Conservation (phyloP, 179 eudicot species). For the Monotropa hypopitys region DNA sequence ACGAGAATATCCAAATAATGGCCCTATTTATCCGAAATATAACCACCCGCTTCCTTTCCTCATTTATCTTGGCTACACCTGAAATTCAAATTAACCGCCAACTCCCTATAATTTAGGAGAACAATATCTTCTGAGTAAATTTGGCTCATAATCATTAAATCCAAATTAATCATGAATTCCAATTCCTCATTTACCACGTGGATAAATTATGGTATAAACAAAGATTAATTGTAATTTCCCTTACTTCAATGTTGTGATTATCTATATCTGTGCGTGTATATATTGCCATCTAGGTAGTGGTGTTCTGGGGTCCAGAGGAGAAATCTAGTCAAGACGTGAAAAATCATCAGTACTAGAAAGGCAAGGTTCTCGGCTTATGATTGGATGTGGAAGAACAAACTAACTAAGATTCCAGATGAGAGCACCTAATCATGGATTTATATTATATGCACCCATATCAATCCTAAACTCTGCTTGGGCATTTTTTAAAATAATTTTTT, state of each 20-base stretch:
- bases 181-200: no score
- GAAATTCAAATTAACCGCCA: no score
- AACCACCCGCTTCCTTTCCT: no score
- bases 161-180: no score
- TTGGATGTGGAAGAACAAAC: constrained; percentile 23
- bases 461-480: constrained; percentile 3
- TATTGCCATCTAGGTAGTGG: not conserved
- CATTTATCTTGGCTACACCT: no score
- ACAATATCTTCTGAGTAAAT: no score
- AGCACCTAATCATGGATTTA: constrained; percentile 18
- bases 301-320: constrained; percentile 1
- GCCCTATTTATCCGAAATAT: no score
- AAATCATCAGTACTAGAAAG: constrained; percentile 13
- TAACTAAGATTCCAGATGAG: constrained; percentile 7
- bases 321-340: constrained; percentile 18
- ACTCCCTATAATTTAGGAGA: no score
- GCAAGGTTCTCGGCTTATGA: constrained; percentile 14
- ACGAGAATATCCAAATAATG: no score
- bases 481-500: not conserved
- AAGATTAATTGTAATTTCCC: not conserved
- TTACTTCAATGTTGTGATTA: not conserved
- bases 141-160: no score
- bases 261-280: not conserved
- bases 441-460: not conserved
- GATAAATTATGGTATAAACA: no score